These are phyloP conservation scores for Fusarium sp. DNA, from an alignment of 2,329 filamentous ascomycete genomes.

Conservation along the genomic window DNA sequence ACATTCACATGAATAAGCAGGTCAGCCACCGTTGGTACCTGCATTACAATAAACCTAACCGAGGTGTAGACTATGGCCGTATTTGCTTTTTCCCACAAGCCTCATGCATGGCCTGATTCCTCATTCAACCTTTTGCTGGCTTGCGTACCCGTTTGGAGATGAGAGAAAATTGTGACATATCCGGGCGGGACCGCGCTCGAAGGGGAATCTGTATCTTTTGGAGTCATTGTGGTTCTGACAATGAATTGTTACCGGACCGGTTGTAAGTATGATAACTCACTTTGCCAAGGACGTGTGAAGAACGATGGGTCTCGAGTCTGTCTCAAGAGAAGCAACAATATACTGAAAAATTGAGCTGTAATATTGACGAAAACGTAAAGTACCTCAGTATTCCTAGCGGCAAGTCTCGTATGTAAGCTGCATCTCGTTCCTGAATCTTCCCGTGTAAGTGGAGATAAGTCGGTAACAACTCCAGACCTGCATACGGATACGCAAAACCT, in stretches of 20 bases:
- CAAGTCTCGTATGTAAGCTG: neutral
- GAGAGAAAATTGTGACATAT: conserved; percentile 21
- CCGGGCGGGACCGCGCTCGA: conserved; percentile 5
- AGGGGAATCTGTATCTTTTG: neutral
- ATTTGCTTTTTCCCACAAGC: conserved; percentile 37
- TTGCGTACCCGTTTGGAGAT: conserved; percentile 1
- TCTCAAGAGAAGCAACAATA: neutral
- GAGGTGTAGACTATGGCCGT: neutral
- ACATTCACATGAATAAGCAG: neutral
- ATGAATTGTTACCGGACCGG: neutral
- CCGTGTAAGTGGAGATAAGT: conserved; percentile 7
- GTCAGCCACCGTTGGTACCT: conserved; percentile 12
- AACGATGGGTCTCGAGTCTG: conserved; percentile 1
- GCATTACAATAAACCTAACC: conserved; percentile 5
- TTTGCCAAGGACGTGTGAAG: neutral
- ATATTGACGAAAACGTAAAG: neutral
- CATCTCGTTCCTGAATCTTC: conserved; percentile 13
- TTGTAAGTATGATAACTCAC: neutral
- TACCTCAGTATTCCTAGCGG: neutral
- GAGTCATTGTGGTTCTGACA: neutral
- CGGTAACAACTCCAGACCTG: neutral
- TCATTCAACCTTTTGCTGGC: neutral
- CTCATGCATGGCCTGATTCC: conserved; percentile 38
- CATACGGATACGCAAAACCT: neutral
- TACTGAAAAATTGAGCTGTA: neutral